Conservation (phyloP, 345 rosid genomes). For the Laguncularia racemosa region DNA sequence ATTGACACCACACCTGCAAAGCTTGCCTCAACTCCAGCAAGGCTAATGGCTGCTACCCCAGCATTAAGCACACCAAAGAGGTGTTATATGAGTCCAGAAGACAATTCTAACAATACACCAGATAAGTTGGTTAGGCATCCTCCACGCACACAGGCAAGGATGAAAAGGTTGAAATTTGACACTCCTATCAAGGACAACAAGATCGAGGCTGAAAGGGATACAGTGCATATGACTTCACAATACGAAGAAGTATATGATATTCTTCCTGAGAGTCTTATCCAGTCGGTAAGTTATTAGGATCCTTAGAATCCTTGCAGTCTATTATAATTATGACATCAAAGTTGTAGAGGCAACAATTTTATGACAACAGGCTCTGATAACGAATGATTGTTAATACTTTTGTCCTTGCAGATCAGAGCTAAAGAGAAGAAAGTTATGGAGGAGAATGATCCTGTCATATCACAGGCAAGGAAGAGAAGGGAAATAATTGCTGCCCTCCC, state of each 20-base stretch:
- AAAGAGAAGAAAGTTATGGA: conserved; percentile 5
- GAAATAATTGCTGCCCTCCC: conserved; percentile 10
- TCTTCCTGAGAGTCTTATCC: conserved; percentile 8
- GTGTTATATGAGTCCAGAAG: conserved; percentile 45
- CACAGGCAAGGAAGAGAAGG: conserved; percentile 9
- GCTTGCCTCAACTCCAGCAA: conserved; percentile 46
- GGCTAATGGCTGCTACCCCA: conserved; percentile 40
- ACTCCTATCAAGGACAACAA: conserved; percentile 22
- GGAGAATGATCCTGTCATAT: conserved; percentile 6
- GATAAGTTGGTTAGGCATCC: conserved; percentile 59
- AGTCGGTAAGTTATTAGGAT: conserved; percentile 4
- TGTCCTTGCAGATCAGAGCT: background rate
- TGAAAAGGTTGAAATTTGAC: conserved; percentile 40
- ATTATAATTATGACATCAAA: too few species aligned
- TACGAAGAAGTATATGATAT: conserved; percentile 5
- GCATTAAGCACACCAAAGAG: conserved; percentile 35
- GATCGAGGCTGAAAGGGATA: conserved; percentile 17
- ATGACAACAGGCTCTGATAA: background rate
- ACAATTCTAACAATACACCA: conserved; percentile 25
- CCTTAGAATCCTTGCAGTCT: background rate
- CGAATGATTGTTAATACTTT: background rate
- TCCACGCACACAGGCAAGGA: conserved; percentile 35
- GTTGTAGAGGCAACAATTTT: background rate
- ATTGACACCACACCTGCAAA: conserved; percentile 56
- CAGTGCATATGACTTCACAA: conserved; percentile 27